Percentiles rank a stretch among this genome's conserved stretches.
phyloP scores from a whole-genome alignment of 1,284 basidiomycete genomes.

The Tilletia horrida region DNA sequence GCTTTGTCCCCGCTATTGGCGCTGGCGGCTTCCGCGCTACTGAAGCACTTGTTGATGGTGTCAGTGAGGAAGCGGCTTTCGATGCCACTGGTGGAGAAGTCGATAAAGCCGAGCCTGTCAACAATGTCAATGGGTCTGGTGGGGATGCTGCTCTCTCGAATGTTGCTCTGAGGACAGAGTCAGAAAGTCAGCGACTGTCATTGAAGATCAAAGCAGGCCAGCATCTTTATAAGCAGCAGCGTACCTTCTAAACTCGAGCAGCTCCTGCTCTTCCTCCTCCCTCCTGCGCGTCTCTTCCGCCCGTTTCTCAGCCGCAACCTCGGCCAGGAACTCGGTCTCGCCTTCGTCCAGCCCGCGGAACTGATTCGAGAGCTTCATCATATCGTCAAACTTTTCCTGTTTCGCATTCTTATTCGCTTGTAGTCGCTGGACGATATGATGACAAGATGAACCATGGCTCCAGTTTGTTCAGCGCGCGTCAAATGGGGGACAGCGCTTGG shows the following conservation, averaged over 20 bases:
- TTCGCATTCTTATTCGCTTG: constrained; percentile 45
- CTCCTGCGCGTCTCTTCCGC: constrained; percentile 25
- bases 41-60: neutral
- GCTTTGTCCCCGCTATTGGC: neutral
- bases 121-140: constrained; percentile 2
- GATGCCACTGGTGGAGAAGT: neutral
- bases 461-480: no score
- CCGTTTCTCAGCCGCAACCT: constrained; percentile 30
- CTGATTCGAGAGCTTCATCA: constrained; percentile 46
- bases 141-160: neutral
- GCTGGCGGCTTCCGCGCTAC: neutral
- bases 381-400: constrained; percentile 44
- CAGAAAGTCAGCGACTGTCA: constrained; percentile 1
- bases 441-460: neutral
- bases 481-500: no score
- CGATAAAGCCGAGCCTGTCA: constrained; percentile 4
- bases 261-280: constrained; percentile 29
- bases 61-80: neutral
- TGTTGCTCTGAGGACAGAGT: neutral
- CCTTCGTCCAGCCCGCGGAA: constrained; percentile 50
- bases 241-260: constrained; percentile 37
- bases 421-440: constrained; percentile 21
- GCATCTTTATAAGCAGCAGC: neutral
- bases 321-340: constrained; percentile 42
- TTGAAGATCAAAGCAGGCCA: no score